Percentiles rank a stretch among this genome's conserved stretches.
Evolutionary conservation across 352 stramenopile genomes (phyloP).

Genomic region (Poterioochromonas sp.): DNA sequence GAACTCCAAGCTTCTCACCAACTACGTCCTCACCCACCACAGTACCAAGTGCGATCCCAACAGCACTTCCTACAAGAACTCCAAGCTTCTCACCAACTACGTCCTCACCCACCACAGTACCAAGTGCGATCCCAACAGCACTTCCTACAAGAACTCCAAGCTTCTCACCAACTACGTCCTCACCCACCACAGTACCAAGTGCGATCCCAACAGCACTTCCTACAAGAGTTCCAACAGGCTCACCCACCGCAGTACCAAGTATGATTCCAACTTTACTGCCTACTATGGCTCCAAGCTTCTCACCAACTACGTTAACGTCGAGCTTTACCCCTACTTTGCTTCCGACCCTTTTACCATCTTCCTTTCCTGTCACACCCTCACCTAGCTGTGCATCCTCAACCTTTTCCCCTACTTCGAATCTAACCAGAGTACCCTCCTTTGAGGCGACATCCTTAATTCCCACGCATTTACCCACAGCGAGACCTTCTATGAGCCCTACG

Average conservation of each 20-base stretch:
- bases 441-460: no score
- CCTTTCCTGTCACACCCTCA: no score
- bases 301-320: neutral
- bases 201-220: neutral
- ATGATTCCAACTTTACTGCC: neutral
- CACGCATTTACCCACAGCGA: no score
- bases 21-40: neutral
- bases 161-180: neutral
- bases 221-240: neutral
- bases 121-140: neutral
- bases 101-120: neutral
- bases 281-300: neutral
- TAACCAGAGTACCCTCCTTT: no score
- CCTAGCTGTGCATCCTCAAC: no score
- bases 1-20: neutral
- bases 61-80: neutral
- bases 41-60: neutral
- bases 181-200: neutral
- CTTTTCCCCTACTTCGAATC: no score
- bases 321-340: no score
- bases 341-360: no score
- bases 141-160: neutral
- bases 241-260: neutral
- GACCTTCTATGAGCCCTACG: no score
- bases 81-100: no score